Base-by-base conservation (phyloP, 805 yeast species). In the Huiozyma sinensis region DNA sequence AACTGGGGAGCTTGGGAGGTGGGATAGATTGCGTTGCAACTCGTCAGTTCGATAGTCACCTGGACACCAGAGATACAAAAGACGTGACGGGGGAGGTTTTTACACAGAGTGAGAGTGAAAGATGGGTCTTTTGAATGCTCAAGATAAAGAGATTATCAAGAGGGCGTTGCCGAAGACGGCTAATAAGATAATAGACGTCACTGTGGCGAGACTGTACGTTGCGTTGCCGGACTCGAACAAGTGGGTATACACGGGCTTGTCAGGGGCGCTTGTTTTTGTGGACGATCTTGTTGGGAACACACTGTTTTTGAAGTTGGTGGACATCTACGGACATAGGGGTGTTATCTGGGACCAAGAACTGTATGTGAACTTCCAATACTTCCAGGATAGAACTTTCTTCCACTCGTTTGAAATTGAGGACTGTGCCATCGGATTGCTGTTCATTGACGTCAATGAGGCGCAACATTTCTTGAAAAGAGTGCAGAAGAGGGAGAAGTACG, bases 301-400 rank as follows among this genome's bases (percentile, higher is more conserved):
- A 0, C 88, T 85, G 57, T 92, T 88, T 61, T 70, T 92, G 39
- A 92, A 92, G 61, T 60, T 92, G 43, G 94, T 92, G 6, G 98
- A 92, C 57, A 78, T 90, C 31, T 57, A 70, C 34, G 95, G 94
- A 6, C 75, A 78, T 48, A 69, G 83, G 36, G 97, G 97, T 33
- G 95, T 92, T 0, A 51, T 92, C 0, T 92, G 98, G 98, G 98
- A 92, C 63, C 98, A 92, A 63, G 98, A 92, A 63, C 65, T 92
- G 40, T 90, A 85, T 56, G 80, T 86, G 9, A 82, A 85, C 55
- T 88, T 92, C 62, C 81, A 81, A 53, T 92, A 92, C 64, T 77
- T 84, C 57, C 97, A 92, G 63, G 98, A 92, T 63, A 75, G 98
- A 31, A 79, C 95, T 35, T 92, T 86, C 64, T 92, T 92, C 72